Evolutionary conservation across 495 filamentous ascomycete species (phyloP), one percentile per base, ranked within the genome.

Genomic region (Daldinia loculata): DNA sequence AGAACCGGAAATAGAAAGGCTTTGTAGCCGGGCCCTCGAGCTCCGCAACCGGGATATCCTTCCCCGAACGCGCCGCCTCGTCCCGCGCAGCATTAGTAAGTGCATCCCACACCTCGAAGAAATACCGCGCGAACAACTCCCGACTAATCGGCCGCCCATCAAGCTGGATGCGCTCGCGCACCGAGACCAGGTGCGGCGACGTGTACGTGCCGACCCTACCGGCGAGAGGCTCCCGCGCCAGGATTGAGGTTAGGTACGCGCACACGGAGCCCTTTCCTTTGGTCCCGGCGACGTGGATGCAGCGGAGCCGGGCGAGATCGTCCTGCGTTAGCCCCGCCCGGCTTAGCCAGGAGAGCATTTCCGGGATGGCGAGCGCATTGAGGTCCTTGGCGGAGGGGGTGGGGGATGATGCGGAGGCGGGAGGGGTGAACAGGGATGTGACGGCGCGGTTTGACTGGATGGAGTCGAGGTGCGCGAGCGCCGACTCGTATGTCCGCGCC

Each of bases 271-370:
- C 88, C 64, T 90, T 90, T 5, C 88, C 88, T 57, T 89, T 90
- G 6, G 88, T 89, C 7, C 88, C 88, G 8, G 88, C 85, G 9
- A 90, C 81, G 74, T 90, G 88, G 61, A 90, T 79, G 84, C 76
- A 81, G 11, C 67, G 70, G 15, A 84, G 74, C 2, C 48, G 51
- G 17, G 74, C 67, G 41, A 86, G 77, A 43, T 78, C 72, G 1
- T 63, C 19, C 1, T 76, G 75, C n/a, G 74, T 58, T 78, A 96
- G 92, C 27, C 93, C 93, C 45, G 93, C 89, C 61, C 89, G 89
- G 38, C 81, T 79, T 59, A 91, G 86, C 91, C 91, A 97, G 63
- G 91, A 89, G 51, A 91, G 80, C 85, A 95, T 97, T 74, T 97
- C 95, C 1, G 93, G 92, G 64, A 96, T 90, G 2, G 94, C 93